Evolutionary conservation across 1,139 yeast genomes (phyloP).

Genomic region (Pneumocystis wakefieldiae): DNA sequence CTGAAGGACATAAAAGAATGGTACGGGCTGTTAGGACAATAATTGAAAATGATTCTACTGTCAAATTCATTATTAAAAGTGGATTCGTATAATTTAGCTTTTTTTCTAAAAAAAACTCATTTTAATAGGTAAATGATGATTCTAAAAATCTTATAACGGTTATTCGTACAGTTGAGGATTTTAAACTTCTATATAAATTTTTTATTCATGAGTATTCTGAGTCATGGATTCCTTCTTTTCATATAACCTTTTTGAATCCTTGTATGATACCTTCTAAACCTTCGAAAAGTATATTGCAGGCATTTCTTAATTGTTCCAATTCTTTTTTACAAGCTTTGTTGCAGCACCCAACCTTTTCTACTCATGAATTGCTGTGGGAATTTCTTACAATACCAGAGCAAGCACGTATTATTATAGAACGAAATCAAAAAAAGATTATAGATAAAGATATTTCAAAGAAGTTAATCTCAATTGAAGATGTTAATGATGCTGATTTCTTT

Average conservation of each 20-base stretch:
- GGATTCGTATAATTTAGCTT: conserved; percentile 12
- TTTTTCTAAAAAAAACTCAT: conserved; percentile 9
- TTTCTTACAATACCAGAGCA: conserved; percentile 29
- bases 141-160: conserved; percentile 6
- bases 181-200: conserved; percentile 28
- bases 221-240: conserved; percentile 26
- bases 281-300: conserved; percentile 30
- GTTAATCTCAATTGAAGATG: background rate
- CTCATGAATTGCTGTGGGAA: conserved; percentile 31
- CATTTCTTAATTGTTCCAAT: conserved; percentile 36
- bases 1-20: conserved; percentile 14
- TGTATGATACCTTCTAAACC: conserved; percentile 25
- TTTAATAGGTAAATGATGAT: conserved; percentile 10
- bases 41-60: conserved; percentile 19
- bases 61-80: conserved; percentile 19
- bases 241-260: conserved; percentile 20
- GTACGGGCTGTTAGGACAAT: conserved; percentile 20
- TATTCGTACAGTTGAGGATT: conserved; percentile 28
- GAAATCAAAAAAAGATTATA: background rate
- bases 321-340: conserved; percentile 31
- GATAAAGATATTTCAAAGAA: background rate
- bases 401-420: background rate
- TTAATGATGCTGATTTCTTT: background rate
- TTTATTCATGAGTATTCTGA: conserved; percentile 24
- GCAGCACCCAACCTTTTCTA: conserved; percentile 23